A percentile compares a stretch with the other conserved stretches of the same genome.
Conservation (phyloP, 1,284 basidiomycete species). For the Psilocybe mexicana region DNA sequence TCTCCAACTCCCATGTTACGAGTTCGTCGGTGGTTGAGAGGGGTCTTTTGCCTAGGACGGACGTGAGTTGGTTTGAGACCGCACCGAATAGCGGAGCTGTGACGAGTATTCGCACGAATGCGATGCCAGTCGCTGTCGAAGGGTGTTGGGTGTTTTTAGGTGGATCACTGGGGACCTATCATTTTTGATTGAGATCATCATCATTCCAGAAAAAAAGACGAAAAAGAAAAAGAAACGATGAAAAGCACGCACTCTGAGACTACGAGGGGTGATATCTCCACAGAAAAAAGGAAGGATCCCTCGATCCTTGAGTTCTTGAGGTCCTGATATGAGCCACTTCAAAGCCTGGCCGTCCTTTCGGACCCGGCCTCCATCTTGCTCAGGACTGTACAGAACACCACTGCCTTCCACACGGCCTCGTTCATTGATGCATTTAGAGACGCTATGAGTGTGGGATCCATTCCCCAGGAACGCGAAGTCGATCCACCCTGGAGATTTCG, state of each 20-base stretch:
- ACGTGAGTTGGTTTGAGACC: slow-evolving; percentile 39
- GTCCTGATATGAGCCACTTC: slow-evolving; percentile 56
- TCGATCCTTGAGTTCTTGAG: slow-evolving; percentile 29
- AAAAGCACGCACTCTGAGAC: slow-evolving; percentile 47
- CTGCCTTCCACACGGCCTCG: slow-evolving; percentile 41
- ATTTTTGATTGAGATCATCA: not conserved
- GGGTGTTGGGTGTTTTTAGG: slow-evolving; percentile 47
- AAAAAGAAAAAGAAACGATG: not conserved
- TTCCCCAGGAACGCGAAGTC: slow-evolving; percentile 61
- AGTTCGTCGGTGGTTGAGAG: slow-evolving; percentile 20
- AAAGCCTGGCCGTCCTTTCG: slow-evolving; percentile 53
- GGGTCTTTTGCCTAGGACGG: slow-evolving; percentile 48
- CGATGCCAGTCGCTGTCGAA: slow-evolving; percentile 45
- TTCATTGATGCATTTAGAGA: slow-evolving; percentile 53
- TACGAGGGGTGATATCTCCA: slow-evolving; percentile 63
- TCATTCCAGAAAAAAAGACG: too few relatives aligned
- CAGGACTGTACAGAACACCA: slow-evolving; percentile 41
- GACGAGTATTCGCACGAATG: slow-evolving; percentile 45
- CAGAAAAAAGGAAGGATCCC: slow-evolving; percentile 68
- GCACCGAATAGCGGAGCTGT: slow-evolving; percentile 26
- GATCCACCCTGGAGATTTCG: slow-evolving; percentile 59
- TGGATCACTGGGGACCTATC: slow-evolving; percentile 49
- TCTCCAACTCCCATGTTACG: slow-evolving; percentile 40
- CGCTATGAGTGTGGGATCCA: slow-evolving; percentile 39
- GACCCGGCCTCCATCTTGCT: slow-evolving; percentile 50